Percentiles rank a stretch among this genome's conserved stretches.
phyloP scores from a whole-genome alignment of 192 early-diverging fungal genomes.

The Gigaspora rosea region DNA sequence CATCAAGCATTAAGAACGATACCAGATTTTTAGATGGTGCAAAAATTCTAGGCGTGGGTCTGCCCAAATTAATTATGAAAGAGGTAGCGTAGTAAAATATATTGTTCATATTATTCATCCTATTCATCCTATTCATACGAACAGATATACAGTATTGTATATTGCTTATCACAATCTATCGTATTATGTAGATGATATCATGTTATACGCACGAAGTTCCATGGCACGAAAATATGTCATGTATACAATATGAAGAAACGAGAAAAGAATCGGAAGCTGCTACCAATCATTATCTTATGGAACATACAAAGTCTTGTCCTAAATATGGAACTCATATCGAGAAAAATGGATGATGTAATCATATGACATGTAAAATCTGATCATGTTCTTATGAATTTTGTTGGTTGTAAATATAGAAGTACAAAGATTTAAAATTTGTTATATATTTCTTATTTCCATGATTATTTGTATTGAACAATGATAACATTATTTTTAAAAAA shows the following conservation, averaged over 20 bases:
- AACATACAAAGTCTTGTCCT: slow-evolving; percentile 23
- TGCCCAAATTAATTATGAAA: slow-evolving; percentile 22
- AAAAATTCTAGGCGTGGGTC: slow-evolving; percentile 13
- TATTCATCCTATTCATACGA: too few relatives aligned
- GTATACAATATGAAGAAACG: not conserved
- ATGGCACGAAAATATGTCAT: not conserved
- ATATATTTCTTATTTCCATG: not conserved
- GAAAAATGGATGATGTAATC: slow-evolving; percentile 31
- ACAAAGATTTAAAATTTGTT: not conserved
- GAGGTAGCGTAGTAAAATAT: slow-evolving; percentile 3
- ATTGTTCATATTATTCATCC: not conserved
- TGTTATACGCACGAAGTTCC: slow-evolving; percentile 24
- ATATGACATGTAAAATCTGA: slow-evolving; percentile 24
- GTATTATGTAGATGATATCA: not conserved
- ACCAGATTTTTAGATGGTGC: slow-evolving; percentile 30
- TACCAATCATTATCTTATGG: not conserved
- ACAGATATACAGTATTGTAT: too few relatives aligned
- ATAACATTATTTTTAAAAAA: not conserved
- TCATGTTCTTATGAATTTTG: slow-evolving; percentile 30
- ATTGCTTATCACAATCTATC: not conserved
- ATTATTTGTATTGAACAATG: not conserved
- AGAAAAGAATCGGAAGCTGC: not conserved
- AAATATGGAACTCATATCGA: slow-evolving; percentile 14
- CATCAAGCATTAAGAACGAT: not conserved
- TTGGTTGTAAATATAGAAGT: slow-evolving; percentile 22